Evolutionary conservation across 106 monocot species (phyloP).

Genomic region (Vanilla planifolia): DNA sequence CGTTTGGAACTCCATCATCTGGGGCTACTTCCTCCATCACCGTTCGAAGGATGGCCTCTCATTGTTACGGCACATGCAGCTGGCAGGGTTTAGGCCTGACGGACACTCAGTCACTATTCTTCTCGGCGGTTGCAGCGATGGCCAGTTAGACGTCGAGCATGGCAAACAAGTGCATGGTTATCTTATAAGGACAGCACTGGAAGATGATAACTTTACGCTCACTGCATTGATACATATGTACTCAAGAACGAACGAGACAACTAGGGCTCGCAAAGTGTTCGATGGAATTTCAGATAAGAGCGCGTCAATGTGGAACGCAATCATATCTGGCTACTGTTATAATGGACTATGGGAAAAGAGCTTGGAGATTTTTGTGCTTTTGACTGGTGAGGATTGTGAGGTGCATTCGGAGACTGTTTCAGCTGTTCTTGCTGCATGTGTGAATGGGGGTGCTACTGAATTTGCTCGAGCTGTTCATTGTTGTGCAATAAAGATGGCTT

Average conservation of each 20-base stretch:
- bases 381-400: slow-evolving; percentile 10
- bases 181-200: slow-evolving; percentile 11
- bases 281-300: slow-evolving; percentile 5
- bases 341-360: slow-evolving; percentile 26
- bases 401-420: slow-evolving; percentile 13
- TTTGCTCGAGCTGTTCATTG: slow-evolving; percentile 37
- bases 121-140: slow-evolving; percentile 16
- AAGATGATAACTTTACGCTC: slow-evolving; percentile 9
- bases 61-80: slow-evolving; percentile 19
- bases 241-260: slow-evolving; percentile 1
- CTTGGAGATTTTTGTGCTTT: slow-evolving; percentile 27
- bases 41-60: background rate
- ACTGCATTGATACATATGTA: slow-evolving; percentile 31
- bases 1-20: slow-evolving; percentile 23
- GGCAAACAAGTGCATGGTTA: slow-evolving; percentile 19
- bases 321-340: slow-evolving; percentile 22
- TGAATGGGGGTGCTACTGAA: background rate
- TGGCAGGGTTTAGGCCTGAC: slow-evolving; percentile 15
- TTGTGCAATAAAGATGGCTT: slow-evolving; percentile 23
- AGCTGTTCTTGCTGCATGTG: slow-evolving; percentile 21
- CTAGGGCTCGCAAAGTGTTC: slow-evolving; percentile 15
- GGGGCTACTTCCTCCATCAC: slow-evolving; percentile 12
- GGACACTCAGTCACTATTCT: slow-evolving; percentile 18
- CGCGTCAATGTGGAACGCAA: slow-evolving; percentile 18
- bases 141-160: background rate